Evolutionary conservation across 495 filamentous ascomycete species (phyloP).

Genomic region (Tuber calosporum): DNA sequence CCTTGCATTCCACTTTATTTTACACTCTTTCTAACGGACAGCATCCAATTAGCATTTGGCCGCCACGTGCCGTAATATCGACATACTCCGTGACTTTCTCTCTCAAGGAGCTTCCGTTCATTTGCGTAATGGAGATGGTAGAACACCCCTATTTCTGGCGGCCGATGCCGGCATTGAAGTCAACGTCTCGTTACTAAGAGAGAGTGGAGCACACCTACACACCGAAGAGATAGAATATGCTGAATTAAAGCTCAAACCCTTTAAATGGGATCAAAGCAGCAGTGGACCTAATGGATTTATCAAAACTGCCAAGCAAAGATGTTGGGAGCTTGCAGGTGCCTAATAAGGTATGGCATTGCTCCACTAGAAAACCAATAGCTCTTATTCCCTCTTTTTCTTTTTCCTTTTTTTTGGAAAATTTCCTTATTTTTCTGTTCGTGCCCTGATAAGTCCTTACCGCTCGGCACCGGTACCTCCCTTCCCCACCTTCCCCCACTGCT

Average conservation of each 20-base stretch:
- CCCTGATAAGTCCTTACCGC: neutral
- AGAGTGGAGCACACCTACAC: slow-evolving; percentile 66
- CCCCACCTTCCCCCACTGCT: neutral
- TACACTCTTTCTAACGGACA: slow-evolving; percentile 10
- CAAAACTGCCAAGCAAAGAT: slow-evolving; percentile 21
- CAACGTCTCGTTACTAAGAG: slow-evolving; percentile 58
- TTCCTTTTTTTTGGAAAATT: slow-evolving; percentile 14
- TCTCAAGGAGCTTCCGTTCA: slow-evolving; percentile 77
- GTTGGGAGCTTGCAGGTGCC: slow-evolving; percentile 34
- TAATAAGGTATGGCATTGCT: slow-evolving; percentile 14
- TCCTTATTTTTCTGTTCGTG: slow-evolving; percentile 6
- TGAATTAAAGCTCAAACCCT: neutral
- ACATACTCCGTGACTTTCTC: slow-evolving; percentile 66
- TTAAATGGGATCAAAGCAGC: neutral
- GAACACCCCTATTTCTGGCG: slow-evolving; percentile 64
- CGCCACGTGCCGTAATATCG: slow-evolving; percentile 52
- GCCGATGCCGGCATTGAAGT: slow-evolving; percentile 55
- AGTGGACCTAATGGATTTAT: neutral
- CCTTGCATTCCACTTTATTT: slow-evolving; percentile 6
- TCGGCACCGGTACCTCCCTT: neutral
- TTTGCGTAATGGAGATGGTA: slow-evolving; percentile 67
- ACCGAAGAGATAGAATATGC: slow-evolving; percentile 41
- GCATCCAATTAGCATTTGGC: slow-evolving; percentile 54
- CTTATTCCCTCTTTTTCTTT: no score
- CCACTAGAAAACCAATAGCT: neutral